Evolutionary conservation across 148 eudicot species (phyloP).

Genomic region (Rhododendron ovatum): DNA sequence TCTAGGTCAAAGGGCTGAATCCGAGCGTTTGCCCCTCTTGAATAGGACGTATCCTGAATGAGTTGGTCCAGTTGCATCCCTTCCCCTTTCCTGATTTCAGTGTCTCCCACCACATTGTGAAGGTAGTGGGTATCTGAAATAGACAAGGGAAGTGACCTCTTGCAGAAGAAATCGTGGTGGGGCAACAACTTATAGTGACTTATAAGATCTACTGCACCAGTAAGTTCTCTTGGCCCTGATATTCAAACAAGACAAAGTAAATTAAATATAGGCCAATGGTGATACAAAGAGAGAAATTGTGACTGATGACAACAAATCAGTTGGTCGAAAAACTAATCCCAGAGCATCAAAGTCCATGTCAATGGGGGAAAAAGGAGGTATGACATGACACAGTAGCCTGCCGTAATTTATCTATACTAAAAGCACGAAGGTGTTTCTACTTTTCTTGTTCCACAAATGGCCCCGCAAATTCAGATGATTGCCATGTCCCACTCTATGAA

Average conservation of each 20-base stretch:
- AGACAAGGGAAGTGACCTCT: constrained; percentile 84
- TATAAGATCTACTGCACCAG: constrained; percentile 93
- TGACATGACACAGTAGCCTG: background rate
- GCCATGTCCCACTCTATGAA: background rate
- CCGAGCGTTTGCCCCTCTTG: constrained; percentile 53
- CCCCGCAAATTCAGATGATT: background rate
- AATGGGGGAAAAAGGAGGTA: background rate
- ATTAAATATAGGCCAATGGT: background rate
- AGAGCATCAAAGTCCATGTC: background rate
- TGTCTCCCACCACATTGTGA: constrained; percentile 91
- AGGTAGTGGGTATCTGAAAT: constrained; percentile 90
- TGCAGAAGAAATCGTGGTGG: constrained; percentile 94
- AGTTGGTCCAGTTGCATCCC: constrained; percentile 96
- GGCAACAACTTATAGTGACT: constrained; percentile 81
- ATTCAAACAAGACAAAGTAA: constrained; percentile 14
- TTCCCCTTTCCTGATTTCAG: constrained; percentile 91
- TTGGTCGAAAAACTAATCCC: background rate
- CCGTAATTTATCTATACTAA: background rate
- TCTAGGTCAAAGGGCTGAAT: constrained; percentile 79
- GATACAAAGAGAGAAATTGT: background rate
- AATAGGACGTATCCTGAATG: constrained; percentile 51
- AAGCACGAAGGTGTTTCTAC: background rate
- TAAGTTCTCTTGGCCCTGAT: constrained; percentile 90
- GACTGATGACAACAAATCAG: background rate
- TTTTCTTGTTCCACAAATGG: background rate